Base-by-base conservation (phyloP, 176 grass and related monocot genomes). In the Carex pumila region DNA sequence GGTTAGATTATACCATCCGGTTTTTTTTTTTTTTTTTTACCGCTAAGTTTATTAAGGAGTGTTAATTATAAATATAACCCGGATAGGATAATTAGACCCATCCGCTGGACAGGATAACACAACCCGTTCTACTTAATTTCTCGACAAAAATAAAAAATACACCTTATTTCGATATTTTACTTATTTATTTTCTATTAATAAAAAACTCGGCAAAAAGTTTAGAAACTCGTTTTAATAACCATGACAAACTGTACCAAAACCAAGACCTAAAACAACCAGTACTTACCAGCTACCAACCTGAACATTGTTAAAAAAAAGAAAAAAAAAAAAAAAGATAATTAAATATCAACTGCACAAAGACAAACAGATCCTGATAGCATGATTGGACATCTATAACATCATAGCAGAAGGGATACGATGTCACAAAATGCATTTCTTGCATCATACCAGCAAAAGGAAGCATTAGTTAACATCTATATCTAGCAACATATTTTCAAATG, bases 361-460 rank as follows among this genome's bases (percentile, higher is more conserved):
- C 11, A 45, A 75, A 13, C 19, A 52, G 71, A 22, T 9, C 71
- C n/a, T 49, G 43, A 75, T 75, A 75, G 45, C 50, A 77, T 56
- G 73, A 25, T 17, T 34, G 21, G 31, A 4, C 5, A 77, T 22
- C 21, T 32, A 77, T 0, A 77, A 31, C 1, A 56, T 77, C 73
- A 31, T 32, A 32, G 25, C 29, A 77, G 3, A 55, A 56, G 52
- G 3, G 21, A 34, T 53, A 56, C 13, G 0, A 56, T 32, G 11
- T 76, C 73, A 56, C 6, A 77, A 56, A 77, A 77, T 77, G 73
- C 73, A 77, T 50, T 29, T 32, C 47, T 54, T 55, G 21, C 71
- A 77, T 77, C 50, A 77, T 30, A 31, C 52, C 50, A 77, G 50
- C 11, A 77, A 55, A 71, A 77, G 3, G 39, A 52, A 52, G 12